Percentiles rank a stretch among this genome's conserved stretches.
phyloP scores from a whole-genome alignment of 2,329 filamentous ascomycete species.

The Macrophomina tecta region DNA sequence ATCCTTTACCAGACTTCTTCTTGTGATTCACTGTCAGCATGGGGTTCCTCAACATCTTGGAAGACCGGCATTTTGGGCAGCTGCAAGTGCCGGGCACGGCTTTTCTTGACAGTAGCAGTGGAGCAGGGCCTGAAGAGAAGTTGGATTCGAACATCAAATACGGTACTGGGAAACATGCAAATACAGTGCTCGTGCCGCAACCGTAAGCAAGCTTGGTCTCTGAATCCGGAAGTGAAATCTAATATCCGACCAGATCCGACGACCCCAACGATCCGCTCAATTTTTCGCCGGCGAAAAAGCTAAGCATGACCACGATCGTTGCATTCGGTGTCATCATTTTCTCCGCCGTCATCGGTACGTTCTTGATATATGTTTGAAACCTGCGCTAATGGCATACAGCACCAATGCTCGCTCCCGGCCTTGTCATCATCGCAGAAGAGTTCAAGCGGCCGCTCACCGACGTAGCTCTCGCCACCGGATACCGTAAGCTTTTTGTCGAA shows the following conservation, averaged over 20 bases:
- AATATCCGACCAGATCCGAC: constrained; percentile 31
- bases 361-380: neutral
- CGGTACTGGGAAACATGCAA: constrained; percentile 41
- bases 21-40: constrained; percentile 29
- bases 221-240: neutral
- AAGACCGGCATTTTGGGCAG: constrained; percentile 38
- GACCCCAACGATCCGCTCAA: constrained; percentile 47
- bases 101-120: constrained; percentile 38
- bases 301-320: constrained; percentile 41
- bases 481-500: constrained; percentile 25
- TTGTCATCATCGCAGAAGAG: constrained; percentile 42
- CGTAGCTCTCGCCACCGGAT: constrained; percentile 46
- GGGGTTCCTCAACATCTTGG: constrained; percentile 44
- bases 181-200: constrained; percentile 44
- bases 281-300: constrained; percentile 44
- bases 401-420: constrained; percentile 43
- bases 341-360: constrained; percentile 30
- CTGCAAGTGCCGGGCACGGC: constrained; percentile 44
- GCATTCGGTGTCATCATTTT: constrained; percentile 43
- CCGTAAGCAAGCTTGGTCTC: constrained; percentile 34
- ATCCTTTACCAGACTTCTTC: neutral
- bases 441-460: constrained; percentile 39
- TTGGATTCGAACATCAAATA: constrained; percentile 37
- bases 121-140: constrained; percentile 29
- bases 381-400: constrained; percentile 31